Evolutionary conservation across 257 asterid genomes (phyloP), one percentile per base, ranked within the genome.

Genomic region (Nicotiana attenuata): DNA sequence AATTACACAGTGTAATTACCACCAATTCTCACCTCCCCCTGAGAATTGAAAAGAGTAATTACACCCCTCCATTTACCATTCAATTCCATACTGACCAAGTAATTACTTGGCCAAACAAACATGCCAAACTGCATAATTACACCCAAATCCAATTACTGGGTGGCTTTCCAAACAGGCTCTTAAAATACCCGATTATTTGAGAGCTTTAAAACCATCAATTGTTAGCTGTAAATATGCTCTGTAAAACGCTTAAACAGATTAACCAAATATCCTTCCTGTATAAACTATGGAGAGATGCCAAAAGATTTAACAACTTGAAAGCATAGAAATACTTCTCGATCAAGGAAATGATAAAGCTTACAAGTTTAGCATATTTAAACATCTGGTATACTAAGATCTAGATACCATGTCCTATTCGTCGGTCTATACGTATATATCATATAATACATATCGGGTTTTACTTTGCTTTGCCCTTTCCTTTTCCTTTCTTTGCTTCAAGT

Each of bases 401-500:
- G 56, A 52, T 52, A 52, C 5, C 56, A 52, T 50, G 17, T 59
- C 73, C 11, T 11, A 7, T 29, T 10, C 5, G 14, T 66, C 17
- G 50, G 50, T 78, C 57, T 65, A 20, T 11, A n/a, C 20, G 24
- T 77, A 65, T 13, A n/a, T 69, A 26, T 45, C 1, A 10, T 22
- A 22, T 22, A 45, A 71, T 71, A 47, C 60, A 22, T 22, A 0
- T 7, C 35, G 22, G 3, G 31, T 71, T 77, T 82, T 88, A 94
- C 83, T 92, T 94, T 33, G 88, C 89, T 84, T 93, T 94, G 41
- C 98, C 99, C 85, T 96, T 96, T 0, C 99, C 99, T 87, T 93
- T 96, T 81, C 99, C 97, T 82, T 93, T 96, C 87, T 94, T 96
- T 50, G 97, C 93, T 2, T 93, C 98, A 57, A 94, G 97, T 87